Evolutionary conservation across 306 rosid species (phyloP).

Genomic region (Datisca glomerata): DNA sequence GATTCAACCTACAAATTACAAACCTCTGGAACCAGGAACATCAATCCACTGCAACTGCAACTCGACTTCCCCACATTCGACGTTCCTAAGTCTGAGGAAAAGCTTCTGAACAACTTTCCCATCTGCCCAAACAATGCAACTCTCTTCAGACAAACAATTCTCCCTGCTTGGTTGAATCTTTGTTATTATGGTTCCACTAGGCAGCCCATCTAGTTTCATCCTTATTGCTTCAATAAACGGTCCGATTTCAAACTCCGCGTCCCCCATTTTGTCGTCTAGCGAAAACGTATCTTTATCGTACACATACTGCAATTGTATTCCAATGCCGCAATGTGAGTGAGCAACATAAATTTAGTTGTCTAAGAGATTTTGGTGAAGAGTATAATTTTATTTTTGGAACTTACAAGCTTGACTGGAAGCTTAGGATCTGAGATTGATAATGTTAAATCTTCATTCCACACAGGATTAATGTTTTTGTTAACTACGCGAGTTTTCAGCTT

Average conservation of each 20-base stretch:
- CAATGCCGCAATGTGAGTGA: no score
- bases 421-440: slow-evolving; percentile 70
- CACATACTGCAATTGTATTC: slow-evolving; percentile 50
- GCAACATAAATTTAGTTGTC: no score
- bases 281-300: slow-evolving; percentile 79
- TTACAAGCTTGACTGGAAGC: slow-evolving; percentile 88
- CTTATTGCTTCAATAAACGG: no score
- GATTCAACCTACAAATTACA: no score
- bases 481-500: slow-evolving; percentile 79
- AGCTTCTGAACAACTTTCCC: slow-evolving; percentile 68
- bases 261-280: slow-evolving; percentile 88
- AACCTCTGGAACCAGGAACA: no score
- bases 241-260: slow-evolving; percentile 91
- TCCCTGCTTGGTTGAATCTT: no score
- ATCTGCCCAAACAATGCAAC: slow-evolving; percentile 43
- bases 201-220: slow-evolving; percentile 53
- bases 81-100: slow-evolving; percentile 58
- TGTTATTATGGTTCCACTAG: slow-evolving; percentile 53
- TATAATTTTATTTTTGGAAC: no score
- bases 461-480: slow-evolving; percentile 77
- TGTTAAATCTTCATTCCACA: slow-evolving; percentile 90
- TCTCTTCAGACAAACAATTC: slow-evolving; percentile 43
- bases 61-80: slow-evolving; percentile 72
- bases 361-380: no score
- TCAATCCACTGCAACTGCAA: slow-evolving; percentile 75